A percentile compares a stretch with the other conserved stretches of the same genome.
phyloP scores from a whole-genome alignment of 2,329 filamentous ascomycete genomes.

The Apiospora marii region DNA sequence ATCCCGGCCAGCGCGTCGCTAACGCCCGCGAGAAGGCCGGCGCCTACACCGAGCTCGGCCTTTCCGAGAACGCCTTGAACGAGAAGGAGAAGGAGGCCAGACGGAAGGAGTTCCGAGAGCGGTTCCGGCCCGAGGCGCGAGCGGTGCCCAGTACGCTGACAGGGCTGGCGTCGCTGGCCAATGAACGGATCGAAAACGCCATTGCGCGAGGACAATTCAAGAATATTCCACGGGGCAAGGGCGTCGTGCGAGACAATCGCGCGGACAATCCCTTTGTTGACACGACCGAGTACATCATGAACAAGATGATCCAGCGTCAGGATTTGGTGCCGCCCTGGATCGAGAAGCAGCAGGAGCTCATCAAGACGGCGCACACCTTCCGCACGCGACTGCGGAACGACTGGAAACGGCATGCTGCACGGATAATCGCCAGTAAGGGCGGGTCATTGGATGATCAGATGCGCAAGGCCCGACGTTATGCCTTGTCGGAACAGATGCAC shows the following conservation, averaged over 20 bases:
- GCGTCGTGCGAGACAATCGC: constrained; percentile 81
- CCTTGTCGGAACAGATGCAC: constrained; percentile 72
- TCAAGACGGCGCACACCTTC: constrained; percentile 73
- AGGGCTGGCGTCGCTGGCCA: constrained; percentile 83
- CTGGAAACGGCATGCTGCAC: constrained; percentile 84
- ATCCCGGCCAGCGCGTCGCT: constrained; percentile 56
- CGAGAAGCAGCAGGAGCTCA: constrained; percentile 94
- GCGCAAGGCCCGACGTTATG: constrained; percentile 74
- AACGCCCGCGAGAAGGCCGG: constrained; percentile 64
- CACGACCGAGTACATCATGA: constrained; percentile 97
- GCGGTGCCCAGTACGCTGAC: constrained; percentile 78
- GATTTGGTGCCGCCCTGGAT: constrained; percentile 98
- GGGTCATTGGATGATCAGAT: constrained; percentile 80
- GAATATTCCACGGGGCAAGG: constrained; percentile 81
- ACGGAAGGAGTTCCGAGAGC: constrained; percentile 77
- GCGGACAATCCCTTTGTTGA: constrained; percentile 90
- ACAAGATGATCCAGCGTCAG: constrained; percentile 97
- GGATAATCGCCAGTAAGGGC: constrained; percentile 79
- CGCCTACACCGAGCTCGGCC: constrained; percentile 58
- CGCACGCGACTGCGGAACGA: constrained; percentile 77
- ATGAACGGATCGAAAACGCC: constrained; percentile 89
- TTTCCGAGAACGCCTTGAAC: constrained; percentile 61
- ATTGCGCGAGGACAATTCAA: constrained; percentile 90
- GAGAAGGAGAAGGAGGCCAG: constrained; percentile 77
- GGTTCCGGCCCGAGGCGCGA: constrained; percentile 77